Conservation (phyloP, 2,329 filamentous ascomycete genomes). For the Drechslera avenae region DNA sequence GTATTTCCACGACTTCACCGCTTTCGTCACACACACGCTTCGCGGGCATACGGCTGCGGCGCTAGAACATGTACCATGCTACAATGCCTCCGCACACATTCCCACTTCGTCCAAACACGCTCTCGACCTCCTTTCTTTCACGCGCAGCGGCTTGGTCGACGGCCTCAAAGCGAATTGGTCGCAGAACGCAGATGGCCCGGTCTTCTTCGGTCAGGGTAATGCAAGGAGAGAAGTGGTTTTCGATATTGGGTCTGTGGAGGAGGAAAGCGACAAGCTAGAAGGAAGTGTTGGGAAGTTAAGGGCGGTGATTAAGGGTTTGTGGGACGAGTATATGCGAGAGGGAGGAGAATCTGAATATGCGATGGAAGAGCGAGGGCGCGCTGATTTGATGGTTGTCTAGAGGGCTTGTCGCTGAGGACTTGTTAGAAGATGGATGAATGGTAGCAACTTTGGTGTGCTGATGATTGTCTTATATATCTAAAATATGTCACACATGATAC, state of each 20-base stretch:
- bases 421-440: too few species aligned
- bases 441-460: too few species aligned
- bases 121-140: conserved; percentile 32
- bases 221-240: conserved; percentile 53
- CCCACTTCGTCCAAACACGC: neutral
- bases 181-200: conserved; percentile 32
- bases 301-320: neutral
- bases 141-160: conserved; percentile 50
- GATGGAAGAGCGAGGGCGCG: neutral
- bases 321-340: neutral
- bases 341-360: neutral
- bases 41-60: neutral
- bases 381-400: conserved; percentile 1
- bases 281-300: conserved; percentile 27
- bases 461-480: too few species aligned
- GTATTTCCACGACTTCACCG: conserved; percentile 49
- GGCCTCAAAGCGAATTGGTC: conserved; percentile 55
- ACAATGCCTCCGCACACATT: conserved; percentile 16
- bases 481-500: too few species aligned
- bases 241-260: conserved; percentile 38
- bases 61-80: conserved; percentile 23
- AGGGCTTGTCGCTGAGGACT: neutral
- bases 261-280: conserved; percentile 33
- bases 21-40: conserved; percentile 34
- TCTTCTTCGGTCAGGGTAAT: conserved; percentile 56